Conservation (phyloP, 257 asterid species). For the Coffea canephora region DNA sequence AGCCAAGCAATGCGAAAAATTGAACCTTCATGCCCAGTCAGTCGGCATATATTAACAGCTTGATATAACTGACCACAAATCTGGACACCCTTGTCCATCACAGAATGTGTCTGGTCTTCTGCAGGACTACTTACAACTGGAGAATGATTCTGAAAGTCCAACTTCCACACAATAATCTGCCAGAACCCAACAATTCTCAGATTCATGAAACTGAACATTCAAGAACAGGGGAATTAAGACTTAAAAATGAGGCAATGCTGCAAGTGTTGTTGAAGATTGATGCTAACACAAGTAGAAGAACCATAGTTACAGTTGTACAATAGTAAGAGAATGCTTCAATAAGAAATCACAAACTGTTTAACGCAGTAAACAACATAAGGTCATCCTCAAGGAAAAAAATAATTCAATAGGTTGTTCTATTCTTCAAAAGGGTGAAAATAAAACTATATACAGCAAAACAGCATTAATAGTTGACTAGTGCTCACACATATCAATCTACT, state of each 20-base stretch:
- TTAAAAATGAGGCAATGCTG: not conserved
- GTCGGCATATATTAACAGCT: constrained; percentile 59
- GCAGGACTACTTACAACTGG: constrained; percentile 25
- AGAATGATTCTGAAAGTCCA: constrained; percentile 34
- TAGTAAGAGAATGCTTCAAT: not conserved
- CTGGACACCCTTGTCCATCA: constrained; percentile 22
- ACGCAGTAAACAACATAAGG: not conserved
- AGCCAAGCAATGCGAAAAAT: constrained; percentile 92
- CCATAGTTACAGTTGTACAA: not conserved
- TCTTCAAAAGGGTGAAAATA: not conserved
- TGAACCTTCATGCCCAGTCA: constrained; percentile 96
- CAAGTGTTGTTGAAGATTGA: constrained; percentile 4
- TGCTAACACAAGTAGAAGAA: not conserved
- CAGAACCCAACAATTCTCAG: constrained; percentile 21
- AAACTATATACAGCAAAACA: not conserved
- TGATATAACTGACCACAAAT: constrained; percentile 39
- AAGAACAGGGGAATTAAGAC: not conserved
- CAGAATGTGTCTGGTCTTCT: constrained; percentile 27
- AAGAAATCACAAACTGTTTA: not conserved
- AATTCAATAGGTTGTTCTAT: not conserved
- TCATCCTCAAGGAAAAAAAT: not conserved
- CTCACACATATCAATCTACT: not conserved
- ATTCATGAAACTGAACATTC: constrained; percentile 12
- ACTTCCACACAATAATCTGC: constrained; percentile 90
- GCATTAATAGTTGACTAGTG: not conserved